A percentile compares a stretch with the other conserved stretches of the same genome.
Evolutionary conservation across 2,329 filamentous ascomycete species (phyloP).

Genomic region (Dryadomyces quercivorus): DNA sequence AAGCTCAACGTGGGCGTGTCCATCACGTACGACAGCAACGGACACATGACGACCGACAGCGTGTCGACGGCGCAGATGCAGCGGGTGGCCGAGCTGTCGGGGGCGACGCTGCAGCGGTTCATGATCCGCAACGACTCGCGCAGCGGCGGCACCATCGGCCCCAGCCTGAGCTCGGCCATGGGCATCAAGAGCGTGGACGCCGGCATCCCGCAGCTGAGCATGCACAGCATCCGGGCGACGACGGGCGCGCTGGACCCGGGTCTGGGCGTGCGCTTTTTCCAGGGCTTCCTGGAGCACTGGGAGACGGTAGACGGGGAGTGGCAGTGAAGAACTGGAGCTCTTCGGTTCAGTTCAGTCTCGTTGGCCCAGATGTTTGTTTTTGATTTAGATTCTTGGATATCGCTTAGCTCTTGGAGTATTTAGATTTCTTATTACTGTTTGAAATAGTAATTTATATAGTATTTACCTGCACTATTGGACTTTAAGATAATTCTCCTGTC

Average conservation of each 20-base stretch:
- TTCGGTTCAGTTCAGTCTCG: too few relatives aligned
- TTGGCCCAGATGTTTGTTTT: too few relatives aligned
- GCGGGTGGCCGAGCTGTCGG: slow-evolving; percentile 63
- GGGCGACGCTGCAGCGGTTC: slow-evolving; percentile 68
- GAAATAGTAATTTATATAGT: too few relatives aligned
- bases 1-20: slow-evolving; percentile 79
- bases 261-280: slow-evolving; percentile 76
- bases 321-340: slow-evolving; percentile 12
- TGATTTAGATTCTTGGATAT: too few relatives aligned
- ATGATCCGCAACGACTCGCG: slow-evolving; percentile 89
- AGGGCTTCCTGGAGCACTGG: slow-evolving; percentile 78
- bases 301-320: slow-evolving; percentile 79
- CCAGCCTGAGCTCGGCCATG: slow-evolving; percentile 69
- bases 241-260: slow-evolving; percentile 79
- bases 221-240: slow-evolving; percentile 87
- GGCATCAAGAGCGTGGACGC: slow-evolving; percentile 78
- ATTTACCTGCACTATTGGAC: too few relatives aligned
- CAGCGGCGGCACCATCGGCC: slow-evolving; percentile 89
- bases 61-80: slow-evolving; percentile 72
- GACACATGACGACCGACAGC: slow-evolving; percentile 91
- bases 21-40: slow-evolving; percentile 73
- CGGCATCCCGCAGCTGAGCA: slow-evolving; percentile 81
- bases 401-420: too few relatives aligned
- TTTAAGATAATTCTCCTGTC: too few relatives aligned
- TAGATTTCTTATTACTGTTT: too few relatives aligned